A percentile compares a stretch with the other conserved stretches of the same genome.
These are phyloP conservation scores for Lasiodiplodia theobromae DNA, from an alignment of 2,329 filamentous ascomycete species.

Conservation along the genomic window DNA sequence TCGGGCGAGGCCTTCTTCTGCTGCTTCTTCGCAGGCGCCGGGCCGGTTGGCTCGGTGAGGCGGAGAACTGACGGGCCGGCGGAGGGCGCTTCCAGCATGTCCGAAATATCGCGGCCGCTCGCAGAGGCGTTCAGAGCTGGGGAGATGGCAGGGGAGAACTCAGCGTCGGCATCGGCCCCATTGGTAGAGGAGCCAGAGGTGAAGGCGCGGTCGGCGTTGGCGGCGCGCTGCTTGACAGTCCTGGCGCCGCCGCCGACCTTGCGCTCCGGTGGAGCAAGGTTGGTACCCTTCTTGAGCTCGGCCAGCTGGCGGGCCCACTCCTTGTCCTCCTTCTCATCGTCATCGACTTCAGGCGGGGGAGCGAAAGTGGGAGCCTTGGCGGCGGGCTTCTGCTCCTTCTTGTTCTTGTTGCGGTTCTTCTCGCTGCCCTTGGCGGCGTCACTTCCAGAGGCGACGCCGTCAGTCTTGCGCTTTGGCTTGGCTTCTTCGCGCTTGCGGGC, in stretches of 20 bases:
- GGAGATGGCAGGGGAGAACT: conserved; percentile 74
- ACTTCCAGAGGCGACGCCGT: conserved; percentile 13
- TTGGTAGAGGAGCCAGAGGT: conserved; percentile 67
- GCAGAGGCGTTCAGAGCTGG: conserved; percentile 61
- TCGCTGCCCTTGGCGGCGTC: conserved; percentile 37
- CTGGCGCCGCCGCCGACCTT: conserved; percentile 25
- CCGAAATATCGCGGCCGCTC: conserved; percentile 75
- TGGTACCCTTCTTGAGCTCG: conserved; percentile 29
- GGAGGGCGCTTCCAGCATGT: conserved; percentile 84
- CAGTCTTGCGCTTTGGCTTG: conserved; percentile 28
- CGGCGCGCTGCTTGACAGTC: conserved; percentile 31
- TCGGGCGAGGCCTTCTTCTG: conserved; percentile 63
- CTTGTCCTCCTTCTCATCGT: conserved; percentile 43
- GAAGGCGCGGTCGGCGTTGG: conserved; percentile 31
- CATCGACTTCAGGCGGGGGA: conserved; percentile 40
- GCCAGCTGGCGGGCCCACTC: conserved; percentile 30
- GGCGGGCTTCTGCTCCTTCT: conserved; percentile 39
- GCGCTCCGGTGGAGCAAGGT: conserved; percentile 25
- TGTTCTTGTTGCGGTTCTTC: conserved; percentile 31
- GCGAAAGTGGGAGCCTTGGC: conserved; percentile 45
- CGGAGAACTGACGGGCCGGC: conserved; percentile 77
- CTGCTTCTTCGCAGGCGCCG: conserved; percentile 57
- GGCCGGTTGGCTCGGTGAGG: conserved; percentile 72
- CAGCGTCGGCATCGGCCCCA: conserved; percentile 80
- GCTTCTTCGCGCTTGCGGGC: conserved; percentile 27